Percentiles rank a stretch among this genome's conserved stretches.
These are phyloP conservation scores for Xenosphaeropsis pyriputrescens DNA, from an alignment of 2,329 filamentous ascomycete genomes.

Conservation along the genomic window DNA sequence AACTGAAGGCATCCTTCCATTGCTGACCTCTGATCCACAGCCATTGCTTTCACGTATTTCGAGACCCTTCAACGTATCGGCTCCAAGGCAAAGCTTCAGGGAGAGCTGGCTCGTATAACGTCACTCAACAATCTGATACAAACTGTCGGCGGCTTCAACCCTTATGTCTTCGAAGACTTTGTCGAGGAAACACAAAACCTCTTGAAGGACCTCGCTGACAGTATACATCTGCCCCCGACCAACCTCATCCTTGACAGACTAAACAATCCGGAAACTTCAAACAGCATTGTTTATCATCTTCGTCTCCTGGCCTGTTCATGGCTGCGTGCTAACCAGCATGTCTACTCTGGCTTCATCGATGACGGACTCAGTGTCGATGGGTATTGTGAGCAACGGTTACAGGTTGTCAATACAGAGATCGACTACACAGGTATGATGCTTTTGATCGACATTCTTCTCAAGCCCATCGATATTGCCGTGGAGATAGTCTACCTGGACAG, in stretches of 20 bases:
- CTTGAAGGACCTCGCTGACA: conserved; percentile 44
- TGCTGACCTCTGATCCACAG: conserved; percentile 28
- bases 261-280: conserved; percentile 54
- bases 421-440: conserved; percentile 77
- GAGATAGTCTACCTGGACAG: conserved; percentile 88
- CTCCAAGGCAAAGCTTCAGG: conserved; percentile 47
- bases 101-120: conserved; percentile 58
- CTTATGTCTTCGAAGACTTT: conserved; percentile 69
- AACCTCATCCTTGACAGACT: conserved; percentile 43
- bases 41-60: conserved; percentile 86
- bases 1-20: no score
- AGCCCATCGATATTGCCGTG: conserved; percentile 63
- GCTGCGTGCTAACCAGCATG: conserved; percentile 58
- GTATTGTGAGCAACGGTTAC: conserved; percentile 58
- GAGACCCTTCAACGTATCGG: conserved; percentile 63
- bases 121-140: conserved; percentile 58
- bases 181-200: conserved; percentile 59
- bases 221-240: conserved; percentile 24
- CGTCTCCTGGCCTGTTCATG: conserved; percentile 73
- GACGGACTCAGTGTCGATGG: conserved; percentile 40
- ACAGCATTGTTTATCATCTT: conserved; percentile 72
- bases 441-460: conserved; percentile 64
- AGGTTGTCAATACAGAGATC: conserved; percentile 69
- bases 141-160: conserved; percentile 54
- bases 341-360: conserved; percentile 61